Percentiles rank a stretch among this genome's conserved stretches.
These are phyloP conservation scores for Candida peoriensis DNA, from an alignment of 805 yeast genomes.

Conservation along the genomic window DNA sequence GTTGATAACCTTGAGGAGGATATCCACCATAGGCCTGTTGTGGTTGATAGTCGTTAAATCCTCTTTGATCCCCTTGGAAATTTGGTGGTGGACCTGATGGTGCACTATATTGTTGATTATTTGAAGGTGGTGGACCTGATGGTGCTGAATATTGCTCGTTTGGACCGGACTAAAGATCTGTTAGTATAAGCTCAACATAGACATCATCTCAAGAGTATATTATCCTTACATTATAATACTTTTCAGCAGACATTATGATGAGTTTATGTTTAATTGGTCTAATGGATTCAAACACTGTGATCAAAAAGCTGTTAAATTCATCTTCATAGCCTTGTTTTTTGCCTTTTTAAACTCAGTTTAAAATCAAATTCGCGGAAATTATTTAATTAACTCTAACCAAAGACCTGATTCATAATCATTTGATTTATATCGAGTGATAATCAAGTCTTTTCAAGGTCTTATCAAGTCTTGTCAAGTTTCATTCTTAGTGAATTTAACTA, in stretches of 20 bases:
- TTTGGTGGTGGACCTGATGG: conserved; percentile 13
- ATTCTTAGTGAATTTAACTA: no score
- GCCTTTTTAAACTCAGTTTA: no score
- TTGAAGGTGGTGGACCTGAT: conserved; percentile 15
- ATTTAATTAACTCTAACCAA: no score
- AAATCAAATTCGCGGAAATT: no score
- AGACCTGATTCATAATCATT: no score
- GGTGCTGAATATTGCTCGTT: conserved; percentile 17
- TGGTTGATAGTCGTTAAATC: conserved; percentile 17
- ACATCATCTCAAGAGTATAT: not conserved
- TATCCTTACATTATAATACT: conserved; percentile 21
- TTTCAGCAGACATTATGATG: conserved; percentile 24
- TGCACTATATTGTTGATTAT: conserved; percentile 1
- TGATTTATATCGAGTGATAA: no score
- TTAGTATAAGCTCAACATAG: not conserved
- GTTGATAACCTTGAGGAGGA: conserved; percentile 30
- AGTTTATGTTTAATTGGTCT: no score
- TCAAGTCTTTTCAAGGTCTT: no score
- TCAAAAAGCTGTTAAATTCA: no score
- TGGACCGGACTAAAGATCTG: conserved; percentile 1
- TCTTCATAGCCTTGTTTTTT: no score
- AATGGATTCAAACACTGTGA: no score
- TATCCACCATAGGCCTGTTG: conserved; percentile 10
- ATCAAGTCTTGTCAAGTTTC: no score
- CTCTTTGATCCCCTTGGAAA: conserved; percentile 9